Base-by-base conservation (phyloP, 805 yeast species). In the Candida oleophila region DNA sequence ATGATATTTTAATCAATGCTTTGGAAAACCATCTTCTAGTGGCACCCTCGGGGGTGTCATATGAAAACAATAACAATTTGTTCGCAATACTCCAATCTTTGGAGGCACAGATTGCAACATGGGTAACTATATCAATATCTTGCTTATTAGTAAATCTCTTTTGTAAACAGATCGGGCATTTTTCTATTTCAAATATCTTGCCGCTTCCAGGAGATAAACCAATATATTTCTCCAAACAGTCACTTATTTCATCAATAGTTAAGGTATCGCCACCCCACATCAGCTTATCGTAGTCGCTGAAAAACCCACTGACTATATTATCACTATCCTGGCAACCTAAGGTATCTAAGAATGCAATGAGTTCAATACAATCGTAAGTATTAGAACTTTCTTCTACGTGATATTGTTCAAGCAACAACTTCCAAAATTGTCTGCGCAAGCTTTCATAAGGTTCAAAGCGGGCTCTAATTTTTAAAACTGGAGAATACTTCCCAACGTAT, bases 11-110 rank as follows among this genome's bases (percentile, higher is more conserved):
- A 42, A 90, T 85, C 47, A 91, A 69, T 2, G 87, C 78, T 56
- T 87, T 89, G 3, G 91, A 77, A 58, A 87, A 89, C 98, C 98
- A 91, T 49, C 90, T 80, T 55, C 88, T 83, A 3, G 91, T 80
- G 0, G 98, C 98, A 54, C 85, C 81, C 41, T 81, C 83, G 1
- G 92, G 78, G 0, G 97, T 81, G 2, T 89, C 92, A 59, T 81
- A 92, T 1, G 85, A 72, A 1, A 87, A 78, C 42, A 81, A 80
- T 38, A 87, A 65, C 4, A 84, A 62, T 54, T 83, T 80, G 50
- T 82, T 81, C 21, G 83, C 85, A 28, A 81, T 74, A 42, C 85
- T 78, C 87, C 90, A 83, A 48, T 85, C 88, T 49, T 83, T 82
- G 22, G 86, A 81, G 0, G 89, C 83, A 65, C 99, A 94, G 1